Evolutionary conservation across 2,329 filamentous ascomycete genomes (phyloP).

Genomic region (Ophiosphaerella narmari): DNA sequence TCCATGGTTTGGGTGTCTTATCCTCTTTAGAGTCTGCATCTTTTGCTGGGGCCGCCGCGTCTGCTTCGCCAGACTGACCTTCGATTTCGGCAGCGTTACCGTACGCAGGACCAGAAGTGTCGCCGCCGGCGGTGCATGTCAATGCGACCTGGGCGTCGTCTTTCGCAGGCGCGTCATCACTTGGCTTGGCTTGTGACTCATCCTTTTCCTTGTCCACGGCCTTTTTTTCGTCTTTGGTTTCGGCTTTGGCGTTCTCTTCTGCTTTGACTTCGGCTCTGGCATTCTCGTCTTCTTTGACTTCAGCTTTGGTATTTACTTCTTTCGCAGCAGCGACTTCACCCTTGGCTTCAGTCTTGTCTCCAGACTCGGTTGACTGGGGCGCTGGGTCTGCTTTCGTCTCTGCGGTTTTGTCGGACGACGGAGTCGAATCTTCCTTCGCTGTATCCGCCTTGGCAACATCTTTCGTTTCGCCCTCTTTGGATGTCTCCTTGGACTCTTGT

Average conservation of each 20-base stretch:
- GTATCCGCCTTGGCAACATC: not conserved
- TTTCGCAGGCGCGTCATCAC: not conserved
- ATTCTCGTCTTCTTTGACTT: not conserved
- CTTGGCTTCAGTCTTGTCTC: slow-evolving; percentile 1
- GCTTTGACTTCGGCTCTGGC: not conserved
- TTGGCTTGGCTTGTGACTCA: too few species aligned
- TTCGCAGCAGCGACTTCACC: not conserved
- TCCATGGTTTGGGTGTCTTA: slow-evolving; percentile 54
- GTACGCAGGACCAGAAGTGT: too few species aligned
- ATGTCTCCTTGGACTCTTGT: slow-evolving; percentile 8
- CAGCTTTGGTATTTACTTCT: not conserved
- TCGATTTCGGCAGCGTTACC: too few species aligned
- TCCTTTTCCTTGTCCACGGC: too few species aligned
- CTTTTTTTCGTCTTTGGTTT: not conserved
- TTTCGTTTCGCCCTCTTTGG: slow-evolving; percentile 7
- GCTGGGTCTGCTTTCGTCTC: not conserved
- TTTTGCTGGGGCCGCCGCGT: not conserved
- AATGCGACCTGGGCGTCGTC: not conserved
- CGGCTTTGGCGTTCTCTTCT: not conserved
- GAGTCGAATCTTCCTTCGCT: not conserved
- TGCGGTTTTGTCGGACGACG: not conserved
- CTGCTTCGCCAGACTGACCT: too few species aligned
- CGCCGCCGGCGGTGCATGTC: not conserved
- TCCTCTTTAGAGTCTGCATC: slow-evolving; percentile 7
- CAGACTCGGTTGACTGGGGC: not conserved